Conservation (phyloP, 106 monocot genomes). For the Dendrobium huoshanense region DNA sequence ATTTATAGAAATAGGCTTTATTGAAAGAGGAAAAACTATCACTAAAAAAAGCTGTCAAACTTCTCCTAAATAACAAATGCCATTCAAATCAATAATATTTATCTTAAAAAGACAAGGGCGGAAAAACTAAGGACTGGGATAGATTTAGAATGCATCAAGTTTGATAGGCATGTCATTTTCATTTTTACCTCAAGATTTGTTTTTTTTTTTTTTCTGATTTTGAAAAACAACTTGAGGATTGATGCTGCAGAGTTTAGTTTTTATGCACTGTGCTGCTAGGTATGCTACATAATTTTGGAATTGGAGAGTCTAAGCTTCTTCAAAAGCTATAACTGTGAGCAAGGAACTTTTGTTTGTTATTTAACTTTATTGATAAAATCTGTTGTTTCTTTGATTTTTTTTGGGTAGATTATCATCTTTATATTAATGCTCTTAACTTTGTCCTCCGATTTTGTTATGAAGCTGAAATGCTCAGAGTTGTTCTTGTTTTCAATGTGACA, state of each 20-base stretch:
- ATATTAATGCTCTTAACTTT: not conserved
- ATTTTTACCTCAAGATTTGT: not conserved
- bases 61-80: too few species aligned
- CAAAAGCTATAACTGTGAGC: not conserved
- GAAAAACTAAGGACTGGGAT: too few species aligned
- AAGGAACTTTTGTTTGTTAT: not conserved
- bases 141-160: too few species aligned
- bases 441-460: not conserved
- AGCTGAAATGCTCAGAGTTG: not conserved
- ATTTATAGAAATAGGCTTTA: too few species aligned
- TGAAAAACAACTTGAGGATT: not conserved
- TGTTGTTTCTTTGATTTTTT: not conserved
- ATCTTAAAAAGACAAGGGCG: too few species aligned
- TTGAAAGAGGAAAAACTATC: too few species aligned
- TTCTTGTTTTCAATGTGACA: not conserved
- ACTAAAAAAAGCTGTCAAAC: too few species aligned
- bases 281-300: not conserved
- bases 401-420: not conserved
- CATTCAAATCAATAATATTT: too few species aligned
- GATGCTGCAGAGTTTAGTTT: not conserved
- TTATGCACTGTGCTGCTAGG: not conserved
- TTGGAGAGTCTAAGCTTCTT: not conserved
- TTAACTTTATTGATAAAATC: not conserved
- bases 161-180: not conserved
- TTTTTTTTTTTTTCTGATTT: not conserved